Base-by-base conservation (phyloP, 192 early-diverging fungal species). In the Podila epigama region DNA sequence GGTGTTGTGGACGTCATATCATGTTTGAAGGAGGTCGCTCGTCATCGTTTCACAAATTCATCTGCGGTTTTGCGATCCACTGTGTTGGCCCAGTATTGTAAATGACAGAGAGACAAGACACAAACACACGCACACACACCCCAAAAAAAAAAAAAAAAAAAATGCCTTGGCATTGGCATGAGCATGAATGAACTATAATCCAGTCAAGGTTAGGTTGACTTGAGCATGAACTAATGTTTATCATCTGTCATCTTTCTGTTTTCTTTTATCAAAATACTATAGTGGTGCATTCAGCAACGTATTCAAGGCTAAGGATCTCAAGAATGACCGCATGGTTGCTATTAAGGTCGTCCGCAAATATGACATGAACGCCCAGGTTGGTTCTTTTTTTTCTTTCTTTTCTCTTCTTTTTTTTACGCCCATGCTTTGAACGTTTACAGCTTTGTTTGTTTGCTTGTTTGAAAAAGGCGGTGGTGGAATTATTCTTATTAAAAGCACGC, bases 281-380 rank as follows among this genome's bases (percentile, higher is more conserved):
- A 92, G 91, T 69, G 93, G 93, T 37, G 93, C 93, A 29, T 94
- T 94, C 79, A 91, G 89, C 52, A 91, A 88, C 66, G 93, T 94
- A 15, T 93, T 91, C 80, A 84, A 86, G 56, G 93, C 92, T 22
- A 50, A 75, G 22, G 89, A 90, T 59, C 82, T 58, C 15, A 62
- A 68, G 58, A 83, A 82, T 3, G 81, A 88, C n/a, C 55, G 85
- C 42, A 68, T 90, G 42, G 94, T 95, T 32, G 94, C 93, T 16
- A 86, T 95, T 77, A 95, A 95, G 80, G 85, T 91, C 5, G 92
- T 92, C 6, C 77, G 88, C 68, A 95, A 92, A 70, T 63, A 68
- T 13, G 90, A 92, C 27, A 70, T 93, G 69, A 86, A 86, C 58
- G 73, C 88, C 22, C 81, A 85, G 52, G 35, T 22, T 44, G 32